These are phyloP conservation scores for Stephania cephalantha DNA, from an alignment of 164 flowering plant species.

Conservation along the genomic window DNA sequence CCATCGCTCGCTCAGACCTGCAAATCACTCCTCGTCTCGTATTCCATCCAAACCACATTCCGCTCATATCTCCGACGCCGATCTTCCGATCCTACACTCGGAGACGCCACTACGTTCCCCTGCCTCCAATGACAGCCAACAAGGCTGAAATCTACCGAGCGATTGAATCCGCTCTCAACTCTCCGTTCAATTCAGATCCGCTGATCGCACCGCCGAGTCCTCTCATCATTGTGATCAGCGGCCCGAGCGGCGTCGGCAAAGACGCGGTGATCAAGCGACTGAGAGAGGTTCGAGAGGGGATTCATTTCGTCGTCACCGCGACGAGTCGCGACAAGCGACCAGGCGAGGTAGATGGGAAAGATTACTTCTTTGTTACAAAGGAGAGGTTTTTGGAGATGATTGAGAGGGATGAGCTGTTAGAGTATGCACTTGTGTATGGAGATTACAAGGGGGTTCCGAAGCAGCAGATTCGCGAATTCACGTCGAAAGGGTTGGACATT, in stretches of 20 bases:
- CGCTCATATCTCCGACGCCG: neutral
- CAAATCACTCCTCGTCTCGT: neutral
- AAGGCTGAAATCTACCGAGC: slow-evolving; percentile 51
- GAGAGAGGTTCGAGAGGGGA: slow-evolving; percentile 43
- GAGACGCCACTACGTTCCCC: slow-evolving; percentile 8
- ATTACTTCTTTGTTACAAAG: slow-evolving; percentile 72
- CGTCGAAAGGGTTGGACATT: slow-evolving; percentile 75
- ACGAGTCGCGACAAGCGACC: slow-evolving; percentile 66
- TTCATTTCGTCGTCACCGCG: slow-evolving; percentile 87
- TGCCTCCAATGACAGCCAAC: slow-evolving; percentile 36
- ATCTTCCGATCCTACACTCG: slow-evolving; percentile 7
- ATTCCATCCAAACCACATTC: neutral
- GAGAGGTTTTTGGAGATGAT: slow-evolving; percentile 74
- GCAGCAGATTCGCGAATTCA: slow-evolving; percentile 67
- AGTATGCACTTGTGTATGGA: slow-evolving; percentile 91
- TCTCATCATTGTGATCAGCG: slow-evolving; percentile 72
- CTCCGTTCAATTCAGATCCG: slow-evolving; percentile 52
- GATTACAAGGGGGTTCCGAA: slow-evolving; percentile 95
- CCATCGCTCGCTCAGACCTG: slow-evolving; percentile 22
- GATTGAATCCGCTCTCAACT: slow-evolving; percentile 67
- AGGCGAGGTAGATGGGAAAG: slow-evolving; percentile 77
- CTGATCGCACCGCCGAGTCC: slow-evolving; percentile 52
- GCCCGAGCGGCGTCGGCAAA: slow-evolving; percentile 92
- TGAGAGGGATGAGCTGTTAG: slow-evolving; percentile 64
- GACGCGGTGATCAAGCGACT: slow-evolving; percentile 70